These are phyloP conservation scores for Taphrina populina DNA, from an alignment of 1,139 yeast genomes.

Conservation along the genomic window DNA sequence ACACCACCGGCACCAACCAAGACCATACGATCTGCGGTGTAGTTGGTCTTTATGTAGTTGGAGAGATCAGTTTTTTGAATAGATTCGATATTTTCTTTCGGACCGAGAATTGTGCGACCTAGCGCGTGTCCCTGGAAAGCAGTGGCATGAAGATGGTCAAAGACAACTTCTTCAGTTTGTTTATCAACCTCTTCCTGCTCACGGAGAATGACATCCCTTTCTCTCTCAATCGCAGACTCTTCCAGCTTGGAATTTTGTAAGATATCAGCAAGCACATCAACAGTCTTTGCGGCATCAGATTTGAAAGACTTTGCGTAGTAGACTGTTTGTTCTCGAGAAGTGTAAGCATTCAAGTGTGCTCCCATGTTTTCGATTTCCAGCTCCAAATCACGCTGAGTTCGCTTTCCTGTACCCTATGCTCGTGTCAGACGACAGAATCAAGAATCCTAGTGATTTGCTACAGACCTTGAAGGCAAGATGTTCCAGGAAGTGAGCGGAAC, in stretches of 20 bases:
- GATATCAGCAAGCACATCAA: conserved; percentile 85
- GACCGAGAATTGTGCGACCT: conserved; percentile 97
- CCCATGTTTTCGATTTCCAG: conserved; percentile 95
- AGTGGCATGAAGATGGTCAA: conserved; percentile 92
- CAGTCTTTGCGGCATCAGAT: conserved; percentile 76
- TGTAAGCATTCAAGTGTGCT: conserved; percentile 69
- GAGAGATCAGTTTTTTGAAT: conserved; percentile 74
- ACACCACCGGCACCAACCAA: conserved; percentile 94
- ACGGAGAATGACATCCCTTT: conserved; percentile 90
- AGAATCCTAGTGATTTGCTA: not conserved
- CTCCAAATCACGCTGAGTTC: conserved; percentile 83
- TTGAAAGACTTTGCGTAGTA: conserved; percentile 87
- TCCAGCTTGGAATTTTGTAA: conserved; percentile 83
- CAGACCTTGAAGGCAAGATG: conserved; percentile 79
- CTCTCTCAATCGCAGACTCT: conserved; percentile 83
- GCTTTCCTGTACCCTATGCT: conserved; percentile 63
- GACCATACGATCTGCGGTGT: conserved; percentile 97
- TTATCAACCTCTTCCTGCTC: conserved; percentile 98
- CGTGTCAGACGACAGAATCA: not conserved
- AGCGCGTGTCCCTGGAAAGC: conserved; percentile 87
- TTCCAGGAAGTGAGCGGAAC: conserved; percentile 96
- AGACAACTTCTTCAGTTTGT: conserved; percentile 96
- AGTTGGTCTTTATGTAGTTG: conserved; percentile 77
- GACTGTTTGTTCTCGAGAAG: conserved; percentile 82
- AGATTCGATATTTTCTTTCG: conserved; percentile 79